Evolutionary conservation across 495 filamentous ascomycete species (phyloP).

Genomic region (Astrothelium macrocarpum): DNA sequence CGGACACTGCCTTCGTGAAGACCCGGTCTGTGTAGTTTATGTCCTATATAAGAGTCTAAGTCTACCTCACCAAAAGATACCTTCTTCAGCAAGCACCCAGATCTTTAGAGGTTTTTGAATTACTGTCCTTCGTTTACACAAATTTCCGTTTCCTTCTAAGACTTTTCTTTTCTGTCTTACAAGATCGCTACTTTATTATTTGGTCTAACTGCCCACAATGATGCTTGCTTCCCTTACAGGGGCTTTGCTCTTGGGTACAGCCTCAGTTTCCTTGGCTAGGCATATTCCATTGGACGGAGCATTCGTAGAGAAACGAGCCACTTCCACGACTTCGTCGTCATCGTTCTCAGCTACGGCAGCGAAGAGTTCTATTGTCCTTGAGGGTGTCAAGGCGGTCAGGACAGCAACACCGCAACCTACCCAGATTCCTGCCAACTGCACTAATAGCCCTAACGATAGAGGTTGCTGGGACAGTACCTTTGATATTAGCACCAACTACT

Average conservation of each 20-base stretch:
- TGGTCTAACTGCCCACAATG: background rate
- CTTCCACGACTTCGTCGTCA: slow-evolving; percentile 3
- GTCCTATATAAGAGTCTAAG: slow-evolving; percentile 4
- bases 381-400: background rate
- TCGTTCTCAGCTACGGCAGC: slow-evolving; percentile 2
- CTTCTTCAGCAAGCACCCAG: background rate
- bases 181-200: slow-evolving; percentile 4
- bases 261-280: slow-evolving; percentile 1
- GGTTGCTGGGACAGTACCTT: slow-evolving; percentile 19
- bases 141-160: slow-evolving; percentile 1
- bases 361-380: background rate
- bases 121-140: slow-evolving; percentile 1
- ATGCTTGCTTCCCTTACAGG: slow-evolving; percentile 2
- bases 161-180: background rate
- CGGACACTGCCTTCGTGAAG: background rate
- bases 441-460: slow-evolving; percentile 17
- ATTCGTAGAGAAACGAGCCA: background rate
- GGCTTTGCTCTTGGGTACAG: slow-evolving; percentile 1
- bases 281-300: slow-evolving; percentile 1
- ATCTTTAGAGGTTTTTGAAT: background rate
- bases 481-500: slow-evolving; percentile 20
- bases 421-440: slow-evolving; percentile 12
- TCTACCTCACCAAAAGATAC: slow-evolving; percentile 2
- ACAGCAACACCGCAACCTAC: background rate
- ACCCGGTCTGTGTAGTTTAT: slow-evolving; percentile 3